These are phyloP conservation scores for Fusarium anguioides DNA, from an alignment of 2,329 filamentous ascomycete species.

Conservation along the genomic window DNA sequence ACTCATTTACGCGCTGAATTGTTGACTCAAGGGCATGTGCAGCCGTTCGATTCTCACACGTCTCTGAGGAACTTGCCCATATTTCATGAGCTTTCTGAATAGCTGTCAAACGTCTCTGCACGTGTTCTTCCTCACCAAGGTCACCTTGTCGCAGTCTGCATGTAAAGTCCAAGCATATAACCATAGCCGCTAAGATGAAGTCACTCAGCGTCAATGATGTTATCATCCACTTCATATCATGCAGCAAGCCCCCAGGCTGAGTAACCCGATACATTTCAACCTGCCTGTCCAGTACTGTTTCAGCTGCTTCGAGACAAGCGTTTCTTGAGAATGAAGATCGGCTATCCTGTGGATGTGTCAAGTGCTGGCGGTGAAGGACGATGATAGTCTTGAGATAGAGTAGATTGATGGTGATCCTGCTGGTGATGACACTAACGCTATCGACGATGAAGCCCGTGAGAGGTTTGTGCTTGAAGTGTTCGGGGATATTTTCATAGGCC, in stretches of 20 bases:
- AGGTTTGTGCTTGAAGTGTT: conserved; percentile 38
- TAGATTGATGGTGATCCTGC: conserved; percentile 47
- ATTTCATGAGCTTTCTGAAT: conserved; percentile 37
- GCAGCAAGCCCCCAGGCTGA: conserved; percentile 57
- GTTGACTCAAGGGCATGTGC: conserved; percentile 37
- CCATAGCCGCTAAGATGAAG: conserved; percentile 63
- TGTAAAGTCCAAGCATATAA: conserved; percentile 57
- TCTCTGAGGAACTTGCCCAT: conserved; percentile 18
- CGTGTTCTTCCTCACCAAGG: rapidly evolving
- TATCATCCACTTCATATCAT: conserved; percentile 58
- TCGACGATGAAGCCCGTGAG: conserved; percentile 47
- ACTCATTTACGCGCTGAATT: conserved; percentile 16
- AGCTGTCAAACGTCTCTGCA: conserved; percentile 1
- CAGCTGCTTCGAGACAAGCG: conserved; percentile 45
- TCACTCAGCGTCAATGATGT: conserved; percentile 59
- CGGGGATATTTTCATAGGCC: conserved; percentile 41
- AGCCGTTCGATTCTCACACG: conserved; percentile 37
- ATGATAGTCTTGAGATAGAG: conserved; percentile 48
- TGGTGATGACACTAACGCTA: conserved; percentile 38
- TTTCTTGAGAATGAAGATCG: conserved; percentile 31
- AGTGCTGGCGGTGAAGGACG: conserved; percentile 48
- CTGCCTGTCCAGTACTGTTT: conserved; percentile 44
- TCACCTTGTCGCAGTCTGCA: conserved; percentile 23
- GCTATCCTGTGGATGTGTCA: conserved; percentile 31
- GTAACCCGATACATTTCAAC: conserved; percentile 48